A percentile compares a stretch with the other conserved stretches of the same genome.
phyloP scores from a whole-genome alignment of 108 stramenopile species.

The Mediolabrus comicus region DNA sequence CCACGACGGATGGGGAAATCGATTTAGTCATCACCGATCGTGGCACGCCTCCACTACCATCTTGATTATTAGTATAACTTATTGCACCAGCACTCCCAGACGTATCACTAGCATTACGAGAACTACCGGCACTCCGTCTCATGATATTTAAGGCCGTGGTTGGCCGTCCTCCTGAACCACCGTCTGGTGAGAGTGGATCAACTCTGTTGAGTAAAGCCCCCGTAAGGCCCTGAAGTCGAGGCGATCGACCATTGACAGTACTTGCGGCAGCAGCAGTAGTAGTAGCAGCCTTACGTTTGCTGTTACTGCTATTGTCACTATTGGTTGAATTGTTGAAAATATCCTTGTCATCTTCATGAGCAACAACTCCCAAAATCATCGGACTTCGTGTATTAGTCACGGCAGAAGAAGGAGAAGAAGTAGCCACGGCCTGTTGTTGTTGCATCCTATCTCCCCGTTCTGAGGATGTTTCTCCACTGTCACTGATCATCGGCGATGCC shows the following conservation, averaged over 20 bases:
- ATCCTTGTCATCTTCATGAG: neutral
- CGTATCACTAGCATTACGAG: neutral
- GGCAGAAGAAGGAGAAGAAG: neutral
- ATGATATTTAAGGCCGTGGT: neutral
- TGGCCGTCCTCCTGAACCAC: neutral
- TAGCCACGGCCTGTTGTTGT: neutral
- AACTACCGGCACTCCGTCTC: neutral
- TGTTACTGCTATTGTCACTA: neutral
- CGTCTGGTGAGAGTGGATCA: neutral
- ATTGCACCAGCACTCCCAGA: neutral
- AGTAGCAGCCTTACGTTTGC: neutral
- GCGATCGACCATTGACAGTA: neutral
- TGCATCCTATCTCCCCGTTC: neutral
- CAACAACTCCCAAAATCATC: neutral
- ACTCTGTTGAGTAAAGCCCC: neutral
- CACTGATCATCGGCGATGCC: slow-evolving; percentile 1
- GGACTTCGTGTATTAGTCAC: neutral
- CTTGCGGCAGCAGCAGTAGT: no score
- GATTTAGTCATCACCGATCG: neutral
- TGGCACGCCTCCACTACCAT: neutral
- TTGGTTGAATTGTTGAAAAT: neutral
- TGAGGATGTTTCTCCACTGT: neutral
- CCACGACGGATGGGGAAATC: neutral
- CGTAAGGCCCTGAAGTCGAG: neutral
- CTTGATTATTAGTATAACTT: neutral